Evolutionary conservation across 176 grass and related monocot species (phyloP).

Genomic region (Aegilops speltoides): DNA sequence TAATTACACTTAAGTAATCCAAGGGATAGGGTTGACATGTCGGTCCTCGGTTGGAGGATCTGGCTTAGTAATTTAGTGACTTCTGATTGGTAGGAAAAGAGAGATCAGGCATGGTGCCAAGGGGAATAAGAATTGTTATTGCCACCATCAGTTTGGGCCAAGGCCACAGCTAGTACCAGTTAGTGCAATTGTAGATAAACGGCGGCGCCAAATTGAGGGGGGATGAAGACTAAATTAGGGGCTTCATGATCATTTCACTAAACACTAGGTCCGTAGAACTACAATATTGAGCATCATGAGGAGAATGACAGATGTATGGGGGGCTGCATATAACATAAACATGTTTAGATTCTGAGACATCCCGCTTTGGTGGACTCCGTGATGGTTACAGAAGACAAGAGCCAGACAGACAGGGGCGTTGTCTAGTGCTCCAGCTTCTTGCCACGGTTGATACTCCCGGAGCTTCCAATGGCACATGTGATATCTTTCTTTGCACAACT

Average conservation of each 20-base stretch:
- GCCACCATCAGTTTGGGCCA: not conserved
- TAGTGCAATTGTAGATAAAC: not conserved
- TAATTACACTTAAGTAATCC: slow-evolving; percentile 2
- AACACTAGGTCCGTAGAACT: not conserved
- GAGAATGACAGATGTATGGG: slow-evolving; percentile 11
- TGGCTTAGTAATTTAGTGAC: not conserved
- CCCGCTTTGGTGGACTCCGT: not conserved
- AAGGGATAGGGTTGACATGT: not conserved
- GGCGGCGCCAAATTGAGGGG: not conserved
- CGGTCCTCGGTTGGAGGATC: not conserved
- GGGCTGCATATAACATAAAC: slow-evolving; percentile 11
- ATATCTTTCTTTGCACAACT: slow-evolving; percentile 11
- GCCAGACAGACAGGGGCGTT: not conserved
- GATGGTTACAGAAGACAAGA: not conserved
- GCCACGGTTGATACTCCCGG: slow-evolving; percentile 21
- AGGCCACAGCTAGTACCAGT: not conserved
- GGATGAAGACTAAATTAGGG: slow-evolving; percentile 7
- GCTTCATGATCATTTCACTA: not conserved
- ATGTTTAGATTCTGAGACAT: slow-evolving; percentile 10
- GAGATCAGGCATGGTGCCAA: not conserved
- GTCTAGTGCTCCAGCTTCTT: slow-evolving; percentile 12
- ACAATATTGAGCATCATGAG: not conserved
- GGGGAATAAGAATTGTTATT: not conserved
- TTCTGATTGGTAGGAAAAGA: not conserved
- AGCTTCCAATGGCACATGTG: slow-evolving; percentile 1